These are phyloP conservation scores for Lycium ferocissimum DNA, from an alignment of 257 asterid genomes.

Conservation along the genomic window DNA sequence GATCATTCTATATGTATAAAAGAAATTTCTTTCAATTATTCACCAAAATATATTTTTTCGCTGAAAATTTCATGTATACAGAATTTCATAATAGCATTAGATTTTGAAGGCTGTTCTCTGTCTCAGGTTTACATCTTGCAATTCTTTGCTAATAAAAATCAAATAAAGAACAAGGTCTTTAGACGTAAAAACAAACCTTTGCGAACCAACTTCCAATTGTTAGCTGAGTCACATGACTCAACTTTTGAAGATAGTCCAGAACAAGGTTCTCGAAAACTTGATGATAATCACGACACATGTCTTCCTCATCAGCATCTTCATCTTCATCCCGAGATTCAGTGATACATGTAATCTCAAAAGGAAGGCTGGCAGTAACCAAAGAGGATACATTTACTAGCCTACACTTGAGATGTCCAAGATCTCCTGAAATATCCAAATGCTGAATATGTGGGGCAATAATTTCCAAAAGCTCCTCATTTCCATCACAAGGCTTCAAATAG, in stretches of 20 bases:
- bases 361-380: not conserved
- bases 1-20: too few relatives aligned
- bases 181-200: not conserved
- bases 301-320: not conserved
- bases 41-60: too few relatives aligned
- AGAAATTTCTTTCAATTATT: too few relatives aligned
- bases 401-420: not conserved
- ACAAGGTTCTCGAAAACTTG: not conserved
- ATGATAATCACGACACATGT: not conserved
- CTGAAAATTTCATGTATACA: too few relatives aligned
- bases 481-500: not conserved
- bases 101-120: not conserved
- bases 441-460: slow-evolving; percentile 12
- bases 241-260: not conserved
- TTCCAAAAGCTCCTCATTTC: not conserved
- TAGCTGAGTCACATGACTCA: not conserved
- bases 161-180: not conserved
- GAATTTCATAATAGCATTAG: not conserved
- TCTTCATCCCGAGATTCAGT: not conserved
- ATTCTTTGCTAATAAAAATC: not conserved
- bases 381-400: not conserved
- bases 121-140: not conserved
- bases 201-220: not conserved
- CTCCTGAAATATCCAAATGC: not conserved
- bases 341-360: not conserved